A percentile compares a stretch with the other conserved stretches of the same genome.
Evolutionary conservation across 495 filamentous ascomycete genomes (phyloP).

Genomic region (Lasiosphaeriaceae sp.): DNA sequence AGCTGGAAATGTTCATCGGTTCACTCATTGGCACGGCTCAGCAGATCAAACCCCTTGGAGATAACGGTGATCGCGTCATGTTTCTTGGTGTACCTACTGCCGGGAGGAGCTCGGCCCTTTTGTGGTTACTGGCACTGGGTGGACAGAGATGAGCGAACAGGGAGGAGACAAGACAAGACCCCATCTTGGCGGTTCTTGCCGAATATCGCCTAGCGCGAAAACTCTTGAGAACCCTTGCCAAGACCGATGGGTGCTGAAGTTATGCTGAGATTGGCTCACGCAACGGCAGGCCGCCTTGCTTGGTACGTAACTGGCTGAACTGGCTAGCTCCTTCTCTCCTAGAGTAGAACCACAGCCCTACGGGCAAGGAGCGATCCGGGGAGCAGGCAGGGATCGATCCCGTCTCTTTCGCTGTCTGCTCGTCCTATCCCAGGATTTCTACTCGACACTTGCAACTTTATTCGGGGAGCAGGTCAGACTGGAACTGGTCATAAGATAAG

Average conservation of each 20-base stretch:
- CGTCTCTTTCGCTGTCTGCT: not conserved
- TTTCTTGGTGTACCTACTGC: too few relatives aligned
- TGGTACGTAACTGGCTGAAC: not conserved
- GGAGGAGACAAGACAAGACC: not conserved
- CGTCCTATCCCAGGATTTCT: not conserved
- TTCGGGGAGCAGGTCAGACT: not conserved
- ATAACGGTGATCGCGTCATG: too few relatives aligned
- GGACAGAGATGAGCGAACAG: not conserved
- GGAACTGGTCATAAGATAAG: not conserved
- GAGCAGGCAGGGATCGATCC: not conserved
- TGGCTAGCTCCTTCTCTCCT: not conserved
- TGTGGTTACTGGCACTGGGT: not conserved
- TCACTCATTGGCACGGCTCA: too few relatives aligned
- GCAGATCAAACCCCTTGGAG: too few relatives aligned
- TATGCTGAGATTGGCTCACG: not conserved
- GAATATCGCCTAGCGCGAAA: not conserved
- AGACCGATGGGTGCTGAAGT: not conserved
- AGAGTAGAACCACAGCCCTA: slow-evolving; percentile 2
- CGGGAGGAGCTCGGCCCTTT: not conserved
- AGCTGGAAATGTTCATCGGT: too few relatives aligned
- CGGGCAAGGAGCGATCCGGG: slow-evolving; percentile 3
- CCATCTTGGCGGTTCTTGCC: not conserved
- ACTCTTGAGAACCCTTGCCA: not conserved
- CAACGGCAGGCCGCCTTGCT: not conserved
- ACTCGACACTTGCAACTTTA: not conserved